Evolutionary conservation across 2,329 filamentous ascomycete species (phyloP).

Genomic region (Alternaria novae-zelandiae): DNA sequence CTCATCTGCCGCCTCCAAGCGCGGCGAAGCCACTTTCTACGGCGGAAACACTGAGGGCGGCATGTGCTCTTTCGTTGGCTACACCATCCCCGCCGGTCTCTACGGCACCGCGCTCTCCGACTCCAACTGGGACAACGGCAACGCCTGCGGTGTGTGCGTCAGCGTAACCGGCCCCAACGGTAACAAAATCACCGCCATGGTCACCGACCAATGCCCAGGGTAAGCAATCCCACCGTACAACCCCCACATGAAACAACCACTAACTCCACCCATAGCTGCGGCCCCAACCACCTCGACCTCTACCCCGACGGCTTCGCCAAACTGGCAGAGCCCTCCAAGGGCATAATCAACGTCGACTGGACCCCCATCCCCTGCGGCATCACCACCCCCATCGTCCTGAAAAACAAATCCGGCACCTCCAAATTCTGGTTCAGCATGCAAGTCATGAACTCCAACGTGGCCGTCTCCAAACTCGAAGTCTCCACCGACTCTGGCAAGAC

Average conservation of each 20-base stretch:
- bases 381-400: conserved; percentile 56
- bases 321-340: conserved; percentile 54
- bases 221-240: background rate
- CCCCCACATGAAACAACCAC: rapidly evolving
- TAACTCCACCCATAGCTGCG: conserved; percentile 47
- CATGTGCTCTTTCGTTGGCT: conserved; percentile 68
- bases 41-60: conserved; percentile 60
- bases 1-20: conserved; percentile 17
- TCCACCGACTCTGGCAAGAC: conserved; percentile 65
- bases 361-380: conserved; percentile 60
- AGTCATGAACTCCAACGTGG: conserved; percentile 67
- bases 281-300: conserved; percentile 62
- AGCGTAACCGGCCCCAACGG: conserved; percentile 64
- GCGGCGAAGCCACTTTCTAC: conserved; percentile 47
- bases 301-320: conserved; percentile 59
- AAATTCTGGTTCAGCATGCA: conserved; percentile 67
- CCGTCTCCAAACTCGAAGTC: conserved; percentile 64
- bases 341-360: conserved; percentile 60
- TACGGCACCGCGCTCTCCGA: conserved; percentile 68
- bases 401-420: conserved; percentile 61
- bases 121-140: conserved; percentile 62
- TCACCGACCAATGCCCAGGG: conserved; percentile 64
- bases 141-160: conserved; percentile 68
- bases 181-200: conserved; percentile 68
- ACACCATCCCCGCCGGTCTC: conserved; percentile 65